These are phyloP conservation scores for Gnomoniopsis sp. DNA, from an alignment of 2,329 filamentous ascomycete genomes.

Conservation along the genomic window DNA sequence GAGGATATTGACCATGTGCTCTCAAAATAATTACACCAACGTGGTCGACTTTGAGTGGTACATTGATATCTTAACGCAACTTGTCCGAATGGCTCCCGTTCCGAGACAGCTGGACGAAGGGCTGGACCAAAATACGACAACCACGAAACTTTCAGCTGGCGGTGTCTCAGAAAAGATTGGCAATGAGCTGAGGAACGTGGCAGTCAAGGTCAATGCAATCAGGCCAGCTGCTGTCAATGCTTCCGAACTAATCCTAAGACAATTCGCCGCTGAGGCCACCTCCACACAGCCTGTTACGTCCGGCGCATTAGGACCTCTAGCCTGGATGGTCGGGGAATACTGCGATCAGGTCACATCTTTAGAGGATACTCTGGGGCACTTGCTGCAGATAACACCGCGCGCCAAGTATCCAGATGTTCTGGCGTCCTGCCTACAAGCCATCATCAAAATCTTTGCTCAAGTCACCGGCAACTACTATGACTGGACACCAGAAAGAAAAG, in stretches of 20 bases:
- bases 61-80: constrained; percentile 80
- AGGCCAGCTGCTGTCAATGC: constrained; percentile 77
- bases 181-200: constrained; percentile 81
- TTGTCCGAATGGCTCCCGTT: constrained; percentile 68
- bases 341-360: constrained; percentile 67
- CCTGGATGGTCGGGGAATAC: constrained; percentile 90
- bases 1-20: constrained; percentile 84
- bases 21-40: constrained; percentile 80
- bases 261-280: constrained; percentile 49
- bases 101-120: constrained; percentile 39
- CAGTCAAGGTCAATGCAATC: constrained; percentile 85
- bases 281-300: constrained; percentile 54
- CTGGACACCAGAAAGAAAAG: constrained; percentile 74
- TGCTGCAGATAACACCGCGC: constrained; percentile 65
- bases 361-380: constrained; percentile 67
- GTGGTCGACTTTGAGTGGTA: constrained; percentile 97
- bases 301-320: constrained; percentile 69
- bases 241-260: constrained; percentile 70
- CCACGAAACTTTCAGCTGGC: constrained; percentile 29
- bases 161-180: constrained; percentile 72
- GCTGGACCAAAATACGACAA: constrained; percentile 27
- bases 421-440: constrained; percentile 77
- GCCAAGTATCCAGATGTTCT: constrained; percentile 62
- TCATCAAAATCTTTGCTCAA: constrained; percentile 78
- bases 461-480: constrained; percentile 63